Evolutionary conservation across 2,329 filamentous ascomycete species (phyloP), one percentile per base, ranked within the genome.

Genomic region (Aspergillus tanneri): DNA sequence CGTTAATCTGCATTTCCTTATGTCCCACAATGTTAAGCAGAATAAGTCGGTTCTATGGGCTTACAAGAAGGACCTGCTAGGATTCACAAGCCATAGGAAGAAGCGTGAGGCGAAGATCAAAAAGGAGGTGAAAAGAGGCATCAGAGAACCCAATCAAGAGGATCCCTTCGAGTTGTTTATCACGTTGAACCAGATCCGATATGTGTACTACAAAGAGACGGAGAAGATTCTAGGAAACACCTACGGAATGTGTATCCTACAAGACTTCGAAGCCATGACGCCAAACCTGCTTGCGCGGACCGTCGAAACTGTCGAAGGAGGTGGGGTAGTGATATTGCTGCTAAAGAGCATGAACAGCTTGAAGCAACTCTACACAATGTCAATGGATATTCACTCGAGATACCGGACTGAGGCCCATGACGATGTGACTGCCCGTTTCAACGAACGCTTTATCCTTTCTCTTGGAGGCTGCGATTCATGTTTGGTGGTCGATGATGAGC

Each of bases 121-220:
- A 76, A 96, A 92, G 72, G 93, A 99, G 66, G 90, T 99, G 71
- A 96, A 95, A 76, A 83, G 90, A 62, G 93, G 93, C 36, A 90
- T 91, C 58, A 84, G 95, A 65, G 93, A 99, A 71, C 83, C 88
- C 54, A 96, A 99, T 70, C 82, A 84, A 46, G 90, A 95, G 67
- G 93, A 99, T 67, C 88, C 93, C 0, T 99, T 99, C 76, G 93
- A 99, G 74, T 82, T 97, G 46, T 99, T 97, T 73, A 87, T 97
- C 61, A 93, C 90, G 49, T 84, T 96, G 48, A 88, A 97, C 75
- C 90, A 96, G 71, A 96, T 99, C 68, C 88, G 93, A 71, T 99
- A 99, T 81, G 90, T 93, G 49, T 99, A 96, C 79, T 99, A 99
- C 78, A 99, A 99, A 74, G 93, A 99, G 76, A 97, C 93, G 22